Evolutionary conservation across 1,284 basidiomycete species (phyloP).

Genomic region (Pterula multifida): DNA sequence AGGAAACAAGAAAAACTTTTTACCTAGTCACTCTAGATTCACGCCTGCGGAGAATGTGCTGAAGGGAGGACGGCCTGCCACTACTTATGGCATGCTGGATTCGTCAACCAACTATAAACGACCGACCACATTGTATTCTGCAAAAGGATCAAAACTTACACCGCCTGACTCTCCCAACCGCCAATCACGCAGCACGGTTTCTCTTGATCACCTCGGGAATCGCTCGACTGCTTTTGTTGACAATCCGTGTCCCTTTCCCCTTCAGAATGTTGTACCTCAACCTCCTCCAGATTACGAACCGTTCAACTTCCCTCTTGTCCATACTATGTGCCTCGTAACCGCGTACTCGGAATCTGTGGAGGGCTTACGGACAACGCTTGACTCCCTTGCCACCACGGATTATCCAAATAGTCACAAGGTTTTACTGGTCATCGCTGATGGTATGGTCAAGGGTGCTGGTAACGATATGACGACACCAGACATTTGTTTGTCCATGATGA

Average conservation of each 20-base stretch:
- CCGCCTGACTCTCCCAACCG: conserved; percentile 71
- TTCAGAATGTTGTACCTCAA: conserved; percentile 85
- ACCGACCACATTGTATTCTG: conserved; percentile 40
- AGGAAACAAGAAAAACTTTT: conserved; percentile 54
- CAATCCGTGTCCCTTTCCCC: conserved; percentile 83
- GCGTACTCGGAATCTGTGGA: conserved; percentile 97
- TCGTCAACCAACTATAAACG: conserved; percentile 47
- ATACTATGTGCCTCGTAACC: conserved; percentile 94
- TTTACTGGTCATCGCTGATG: conserved; percentile 93
- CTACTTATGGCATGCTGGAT: conserved; percentile 67
- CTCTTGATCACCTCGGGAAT: conserved; percentile 36
- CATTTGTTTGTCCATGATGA: conserved; percentile 96
- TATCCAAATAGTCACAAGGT: conserved; percentile 98
- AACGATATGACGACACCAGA: conserved; percentile 86
- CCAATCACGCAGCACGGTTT: conserved; percentile 76
- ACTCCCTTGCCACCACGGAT: conserved; percentile 96
- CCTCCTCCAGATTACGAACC: conserved; percentile 88
- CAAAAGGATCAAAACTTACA: conserved; percentile 38
- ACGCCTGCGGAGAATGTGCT: conserved; percentile 67
- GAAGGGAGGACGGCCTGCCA: conserved; percentile 58
- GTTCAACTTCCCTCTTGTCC: conserved; percentile 90
- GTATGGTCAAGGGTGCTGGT: conserved; percentile 94
- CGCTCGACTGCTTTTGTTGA: conserved; percentile 42
- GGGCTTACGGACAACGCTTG: conserved; percentile 92
- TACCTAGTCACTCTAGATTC: conserved; percentile 80